These are phyloP conservation scores for Trametes sp. DNA, from an alignment of 1,284 basidiomycete genomes.

Conservation along the genomic window DNA sequence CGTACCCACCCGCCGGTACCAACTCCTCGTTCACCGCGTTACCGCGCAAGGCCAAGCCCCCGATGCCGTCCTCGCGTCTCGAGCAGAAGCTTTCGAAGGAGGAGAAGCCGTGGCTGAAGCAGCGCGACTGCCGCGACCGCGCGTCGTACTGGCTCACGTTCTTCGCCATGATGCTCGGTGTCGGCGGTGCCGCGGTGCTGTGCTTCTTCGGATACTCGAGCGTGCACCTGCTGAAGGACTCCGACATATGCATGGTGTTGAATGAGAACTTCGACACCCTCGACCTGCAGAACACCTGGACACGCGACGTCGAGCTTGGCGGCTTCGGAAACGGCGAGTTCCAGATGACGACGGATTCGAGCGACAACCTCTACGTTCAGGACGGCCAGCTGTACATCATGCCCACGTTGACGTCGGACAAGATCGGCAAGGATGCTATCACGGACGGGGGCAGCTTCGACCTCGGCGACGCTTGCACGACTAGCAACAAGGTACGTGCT, in stretches of 20 bases:
- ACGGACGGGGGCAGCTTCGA: constrained; percentile 71
- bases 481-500: constrained; percentile 39
- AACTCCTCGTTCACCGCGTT: constrained; percentile 45
- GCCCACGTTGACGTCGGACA: constrained; percentile 80
- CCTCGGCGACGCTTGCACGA: constrained; percentile 69
- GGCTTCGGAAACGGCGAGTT: constrained; percentile 87
- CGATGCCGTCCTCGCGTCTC: constrained; percentile 57
- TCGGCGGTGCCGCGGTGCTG: constrained; percentile 54
- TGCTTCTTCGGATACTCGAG: constrained; percentile 55
- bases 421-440: constrained; percentile 61
- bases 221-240: constrained; percentile 46
- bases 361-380: constrained; percentile 73
- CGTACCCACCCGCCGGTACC: constrained; percentile 40
- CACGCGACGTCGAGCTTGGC: constrained; percentile 73
- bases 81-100: constrained; percentile 52
- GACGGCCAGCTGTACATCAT: constrained; percentile 80
- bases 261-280: constrained; percentile 71
- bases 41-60: constrained; percentile 50
- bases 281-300: constrained; percentile 62
- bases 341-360: constrained; percentile 72
- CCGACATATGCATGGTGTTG: constrained; percentile 70
- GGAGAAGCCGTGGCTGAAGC: constrained; percentile 71
- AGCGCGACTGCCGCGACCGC: constrained; percentile 56
- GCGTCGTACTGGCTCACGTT: constrained; percentile 68
- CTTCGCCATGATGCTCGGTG: constrained; percentile 52